Evolutionary conservation across 164 flowering plant species (phyloP).

Genomic region (Warburgia ugandensis): DNA sequence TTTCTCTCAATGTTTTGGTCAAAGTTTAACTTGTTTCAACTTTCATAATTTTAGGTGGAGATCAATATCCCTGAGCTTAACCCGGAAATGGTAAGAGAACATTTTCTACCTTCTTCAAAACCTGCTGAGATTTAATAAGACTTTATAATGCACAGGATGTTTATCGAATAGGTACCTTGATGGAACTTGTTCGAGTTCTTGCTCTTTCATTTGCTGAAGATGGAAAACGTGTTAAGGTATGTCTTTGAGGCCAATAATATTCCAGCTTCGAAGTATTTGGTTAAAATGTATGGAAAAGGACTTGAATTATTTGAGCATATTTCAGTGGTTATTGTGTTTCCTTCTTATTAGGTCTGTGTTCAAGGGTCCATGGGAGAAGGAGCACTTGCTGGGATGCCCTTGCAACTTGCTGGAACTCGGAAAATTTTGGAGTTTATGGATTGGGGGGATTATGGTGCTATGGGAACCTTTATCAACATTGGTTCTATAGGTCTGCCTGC

Average conservation of each 20-base stretch:
- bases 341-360: constrained; percentile 66
- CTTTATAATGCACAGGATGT: constrained; percentile 66
- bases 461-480: constrained; percentile 68
- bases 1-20: not conserved
- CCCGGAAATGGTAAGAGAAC: constrained; percentile 71
- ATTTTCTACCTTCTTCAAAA: constrained; percentile 2
- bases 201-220: constrained; percentile 96
- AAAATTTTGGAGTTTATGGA: constrained; percentile 94
- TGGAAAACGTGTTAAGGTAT: constrained; percentile 90
- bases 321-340: not conserved
- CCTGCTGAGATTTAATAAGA: constrained; percentile 1
- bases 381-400: constrained; percentile 89
- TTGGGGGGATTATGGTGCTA: constrained; percentile 88
- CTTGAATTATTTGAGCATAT: too few relatives aligned
- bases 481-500: constrained; percentile 77
- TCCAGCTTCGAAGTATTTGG: not conserved
- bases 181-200: constrained; percentile 81
- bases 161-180: constrained; percentile 91
- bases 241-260: constrained; percentile 1
- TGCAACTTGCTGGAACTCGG: constrained; percentile 90
- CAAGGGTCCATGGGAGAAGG: constrained; percentile 99
- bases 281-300: not conserved
- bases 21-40: not conserved
- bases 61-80: constrained; percentile 86
- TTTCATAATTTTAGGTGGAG: constrained; percentile 53